Percentiles rank a stretch among this genome's conserved stretches.
phyloP scores from a whole-genome alignment of 1,139 yeast species.

The Nematodospora anomalae region DNA sequence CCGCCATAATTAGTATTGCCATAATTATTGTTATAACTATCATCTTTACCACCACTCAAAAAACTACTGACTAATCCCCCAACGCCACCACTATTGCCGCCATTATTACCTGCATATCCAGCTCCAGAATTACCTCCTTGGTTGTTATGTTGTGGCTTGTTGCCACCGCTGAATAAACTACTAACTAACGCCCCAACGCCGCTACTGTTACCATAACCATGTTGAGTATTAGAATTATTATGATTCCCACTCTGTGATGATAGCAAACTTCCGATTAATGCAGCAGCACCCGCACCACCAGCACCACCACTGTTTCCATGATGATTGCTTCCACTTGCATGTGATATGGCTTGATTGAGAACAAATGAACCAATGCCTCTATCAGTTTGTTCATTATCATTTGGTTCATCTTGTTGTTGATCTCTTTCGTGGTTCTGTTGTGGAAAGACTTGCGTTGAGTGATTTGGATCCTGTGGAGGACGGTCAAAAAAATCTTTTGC shows the following conservation, averaged over 20 bases:
- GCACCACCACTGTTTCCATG: slow-evolving; percentile 4
- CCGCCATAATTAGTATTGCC: slow-evolving; percentile 5
- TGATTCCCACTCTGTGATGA: slow-evolving; percentile 5
- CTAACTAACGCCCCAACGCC: slow-evolving; percentile 8
- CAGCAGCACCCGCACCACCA: slow-evolving; percentile 12
- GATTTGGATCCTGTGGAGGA: slow-evolving; percentile 3
- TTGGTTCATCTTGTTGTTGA: neutral
- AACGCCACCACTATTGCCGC: slow-evolving; percentile 6
- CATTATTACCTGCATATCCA: slow-evolving; percentile 3
- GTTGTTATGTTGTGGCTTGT: slow-evolving; percentile 1
- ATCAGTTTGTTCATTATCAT: slow-evolving; percentile 11
- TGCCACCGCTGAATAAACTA: slow-evolving; percentile 10
- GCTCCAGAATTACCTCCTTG: neutral
- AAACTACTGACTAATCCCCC: slow-evolving; percentile 9
- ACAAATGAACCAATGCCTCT: slow-evolving; percentile 16
- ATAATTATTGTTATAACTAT: slow-evolving; percentile 6
- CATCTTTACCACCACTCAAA: slow-evolving; percentile 11
- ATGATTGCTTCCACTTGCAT: slow-evolving; percentile 9
- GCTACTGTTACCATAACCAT: no score
- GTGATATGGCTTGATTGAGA: slow-evolving; percentile 14
- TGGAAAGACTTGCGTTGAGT: neutral
- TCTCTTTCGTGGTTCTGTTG: neutral
- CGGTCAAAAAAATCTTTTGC: neutral
- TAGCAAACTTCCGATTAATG: slow-evolving; percentile 14
- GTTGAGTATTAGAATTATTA: no score